Base-by-base conservation (phyloP, 148 eudicot species). In the Chenopodium suecicum region DNA sequence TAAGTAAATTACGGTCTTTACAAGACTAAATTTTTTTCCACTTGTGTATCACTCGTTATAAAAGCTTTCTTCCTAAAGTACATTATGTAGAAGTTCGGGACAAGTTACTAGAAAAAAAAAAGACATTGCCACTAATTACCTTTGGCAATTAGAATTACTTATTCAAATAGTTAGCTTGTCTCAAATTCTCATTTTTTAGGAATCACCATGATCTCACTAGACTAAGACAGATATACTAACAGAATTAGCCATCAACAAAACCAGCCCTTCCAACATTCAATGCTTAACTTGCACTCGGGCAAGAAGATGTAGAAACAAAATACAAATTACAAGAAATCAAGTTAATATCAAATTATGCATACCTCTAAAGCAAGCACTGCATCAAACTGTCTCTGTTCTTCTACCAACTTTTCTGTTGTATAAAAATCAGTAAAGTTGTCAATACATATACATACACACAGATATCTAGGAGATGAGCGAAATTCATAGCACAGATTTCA, bases 311-410 rank as follows among this genome's bases (percentile, higher is more conserved):
- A 23, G 52, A 67, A 62, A 31, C 6, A 16, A 37, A 75, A 5
- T 41, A 41, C 44, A 41, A 41, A 41, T 41, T 41, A 41, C 1
- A 41, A 6, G 44, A 41, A 41, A 41, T 41, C 44, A 41, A 41
- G 75, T 29, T n/a, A 31, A 54, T 60, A 10, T 7, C 20, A 76
- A 9, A 20, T 66, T 52, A 16, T 7, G 48, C n/a, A 68, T 86
- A 95, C 98, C 98, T 95, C 98, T 82, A 92, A 81, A 70, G 98
- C 90, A 85, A 95, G 75, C 83, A 95, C 98, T 46, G 98, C 98
- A 86, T 95, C 98, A 88, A 90, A 95, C 78, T 87, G 83, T 73
- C 87, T 86, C 76, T 85, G 77, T 87, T 91, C 98, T 84, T 93
- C 98, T 52, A 92, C 97, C 87, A 95, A 83, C 50, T 92, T 90